Conservation (phyloP, 1,284 basidiomycete genomes). For the Heliocybe sulcata region DNA sequence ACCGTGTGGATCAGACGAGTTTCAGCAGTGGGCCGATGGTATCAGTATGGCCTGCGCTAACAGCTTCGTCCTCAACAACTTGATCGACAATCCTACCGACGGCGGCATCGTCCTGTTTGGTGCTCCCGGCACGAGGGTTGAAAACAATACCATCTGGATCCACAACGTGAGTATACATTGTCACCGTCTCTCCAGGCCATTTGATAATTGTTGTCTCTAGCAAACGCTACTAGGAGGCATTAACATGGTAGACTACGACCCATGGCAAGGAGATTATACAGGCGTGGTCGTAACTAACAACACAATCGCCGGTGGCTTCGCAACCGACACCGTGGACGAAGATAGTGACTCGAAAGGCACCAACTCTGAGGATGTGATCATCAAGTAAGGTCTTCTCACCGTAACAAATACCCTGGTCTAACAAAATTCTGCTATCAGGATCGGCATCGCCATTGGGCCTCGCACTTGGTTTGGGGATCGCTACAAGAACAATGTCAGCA, state of each 20-base stretch:
- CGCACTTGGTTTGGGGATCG: conserved; percentile 69
- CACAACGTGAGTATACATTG: conserved; percentile 39
- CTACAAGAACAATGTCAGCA: conserved; percentile 53
- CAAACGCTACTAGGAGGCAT: conserved; percentile 73
- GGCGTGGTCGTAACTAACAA: conserved; percentile 69
- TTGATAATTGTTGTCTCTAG: conserved; percentile 23
- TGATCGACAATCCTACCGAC: conserved; percentile 70
- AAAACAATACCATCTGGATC: conserved; percentile 70
- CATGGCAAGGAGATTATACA: conserved; percentile 68
- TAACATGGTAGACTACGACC: conserved; percentile 73
- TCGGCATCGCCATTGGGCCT: conserved; percentile 74
- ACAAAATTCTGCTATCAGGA: conserved; percentile 25
- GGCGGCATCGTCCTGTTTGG: conserved; percentile 83
- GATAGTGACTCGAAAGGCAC: conserved; percentile 38
- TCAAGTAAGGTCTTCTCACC: conserved; percentile 45
- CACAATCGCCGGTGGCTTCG: conserved; percentile 61
- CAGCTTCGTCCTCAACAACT: conserved; percentile 64
- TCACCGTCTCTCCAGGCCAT: neutral
- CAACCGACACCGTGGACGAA: conserved; percentile 34
- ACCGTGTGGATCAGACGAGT: conserved; percentile 59
- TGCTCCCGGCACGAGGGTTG: conserved; percentile 68
- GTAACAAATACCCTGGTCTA: conserved; percentile 7
- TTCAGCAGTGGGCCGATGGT: conserved; percentile 79
- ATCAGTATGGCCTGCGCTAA: conserved; percentile 73
- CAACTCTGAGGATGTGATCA: conserved; percentile 52